Percentiles rank a stretch among this genome's conserved stretches.
Conservation (phyloP, 192 early-diverging fungal species). For the Allomyces javanicus region DNA sequence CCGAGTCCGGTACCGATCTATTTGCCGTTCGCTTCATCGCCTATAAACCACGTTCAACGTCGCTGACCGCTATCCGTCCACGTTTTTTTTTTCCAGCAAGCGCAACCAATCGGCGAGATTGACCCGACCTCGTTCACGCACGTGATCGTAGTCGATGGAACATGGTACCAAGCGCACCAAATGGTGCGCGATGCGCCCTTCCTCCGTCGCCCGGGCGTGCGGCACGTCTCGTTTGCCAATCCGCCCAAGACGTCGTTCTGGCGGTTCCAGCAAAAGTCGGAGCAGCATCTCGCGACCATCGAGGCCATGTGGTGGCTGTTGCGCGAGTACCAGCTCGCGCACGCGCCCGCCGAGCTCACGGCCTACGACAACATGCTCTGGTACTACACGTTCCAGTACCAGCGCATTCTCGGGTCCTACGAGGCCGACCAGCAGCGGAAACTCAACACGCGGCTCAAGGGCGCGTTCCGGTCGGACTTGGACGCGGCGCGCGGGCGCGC, state of each 20-base stretch:
- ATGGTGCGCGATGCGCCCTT: constrained; percentile 4
- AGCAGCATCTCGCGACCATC: constrained; percentile 3
- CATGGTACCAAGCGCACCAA: constrained; percentile 4
- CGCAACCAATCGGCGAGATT: constrained; percentile 1
- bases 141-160: constrained; percentile 3
- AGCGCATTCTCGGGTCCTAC: background rate
- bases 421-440: background rate
- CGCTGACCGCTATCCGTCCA: background rate
- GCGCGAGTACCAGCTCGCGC: constrained; percentile 1
- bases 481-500: background rate
- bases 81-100: background rate
- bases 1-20: background rate
- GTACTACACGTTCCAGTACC: constrained; percentile 1
- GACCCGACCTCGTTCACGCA: constrained; percentile 2
- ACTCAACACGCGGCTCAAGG: background rate
- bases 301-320: constrained; percentile 4
- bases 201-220: background rate
- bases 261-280: constrained; percentile 4
- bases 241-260: constrained; percentile 1
- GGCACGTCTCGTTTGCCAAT: constrained; percentile 1
- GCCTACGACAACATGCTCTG: background rate
- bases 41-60: no score
- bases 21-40: no score
- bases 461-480: background rate
- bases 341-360: background rate